These are phyloP conservation scores for Globisporangium heterothallicum DNA, from an alignment of 352 stramenopile genomes.

Conservation along the genomic window DNA sequence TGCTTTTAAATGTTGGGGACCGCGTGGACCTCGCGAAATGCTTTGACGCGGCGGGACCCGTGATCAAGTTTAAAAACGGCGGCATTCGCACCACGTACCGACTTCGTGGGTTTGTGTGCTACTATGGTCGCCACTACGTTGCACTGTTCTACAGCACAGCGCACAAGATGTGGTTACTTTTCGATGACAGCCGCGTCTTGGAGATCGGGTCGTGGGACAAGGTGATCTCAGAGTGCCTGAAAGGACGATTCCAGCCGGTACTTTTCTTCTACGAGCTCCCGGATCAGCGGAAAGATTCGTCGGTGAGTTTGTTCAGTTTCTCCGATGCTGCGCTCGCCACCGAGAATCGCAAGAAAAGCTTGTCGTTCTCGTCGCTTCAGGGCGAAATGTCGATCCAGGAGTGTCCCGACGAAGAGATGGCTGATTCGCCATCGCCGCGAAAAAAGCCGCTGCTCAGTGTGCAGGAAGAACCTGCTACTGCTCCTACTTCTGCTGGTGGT, in stretches of 20 bases:
- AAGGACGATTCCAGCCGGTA: conserved; percentile 78
- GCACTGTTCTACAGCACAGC: conserved; percentile 81
- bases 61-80: conserved; percentile 65
- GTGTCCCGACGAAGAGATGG: conserved; percentile 28
- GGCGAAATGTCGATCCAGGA: conserved; percentile 55
- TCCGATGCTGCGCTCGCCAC: conserved; percentile 29
- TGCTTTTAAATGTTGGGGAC: conserved; percentile 61
- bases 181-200: conserved; percentile 75
- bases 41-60: conserved; percentile 62
- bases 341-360: conserved; percentile 43
- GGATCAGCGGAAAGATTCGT: conserved; percentile 78
- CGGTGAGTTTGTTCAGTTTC: conserved; percentile 52
- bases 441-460: conserved; percentile 28
- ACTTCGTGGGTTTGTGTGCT: conserved; percentile 78
- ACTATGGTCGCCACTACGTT: conserved; percentile 82
- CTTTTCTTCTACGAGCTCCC: conserved; percentile 83
- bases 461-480: conserved; percentile 21
- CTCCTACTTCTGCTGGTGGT: neutral
- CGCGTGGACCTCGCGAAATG: conserved; percentile 68
- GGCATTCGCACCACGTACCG: conserved; percentile 72
- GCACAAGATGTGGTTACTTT: conserved; percentile 85
- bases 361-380: conserved; percentile 50
- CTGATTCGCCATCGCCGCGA: conserved; percentile 19
- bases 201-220: conserved; percentile 73
- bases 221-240: conserved; percentile 71